phyloP scores from a whole-genome alignment of 2,329 filamentous ascomycete species.

The Hymenoscyphus infarciens region DNA sequence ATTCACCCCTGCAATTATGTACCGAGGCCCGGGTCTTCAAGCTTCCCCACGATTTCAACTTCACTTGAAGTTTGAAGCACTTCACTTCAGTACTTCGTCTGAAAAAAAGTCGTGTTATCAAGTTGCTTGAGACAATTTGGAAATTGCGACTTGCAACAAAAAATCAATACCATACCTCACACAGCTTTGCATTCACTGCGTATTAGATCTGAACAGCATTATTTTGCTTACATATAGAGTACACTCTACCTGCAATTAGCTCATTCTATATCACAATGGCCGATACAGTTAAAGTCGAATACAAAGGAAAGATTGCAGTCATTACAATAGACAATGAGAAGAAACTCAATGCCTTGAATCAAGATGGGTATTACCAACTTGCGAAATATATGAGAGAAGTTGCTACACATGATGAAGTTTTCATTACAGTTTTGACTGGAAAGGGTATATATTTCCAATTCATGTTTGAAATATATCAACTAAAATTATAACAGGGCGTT shows the following conservation, averaged over 20 bases:
- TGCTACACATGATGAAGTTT: slow-evolving; percentile 73
- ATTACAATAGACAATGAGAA: slow-evolving; percentile 81
- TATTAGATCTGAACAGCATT: too few species aligned
- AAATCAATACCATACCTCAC: too few species aligned
- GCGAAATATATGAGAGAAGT: slow-evolving; percentile 72
- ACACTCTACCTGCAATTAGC: background rate
- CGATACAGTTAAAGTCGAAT: slow-evolving; percentile 45
- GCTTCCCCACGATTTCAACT: too few species aligned
- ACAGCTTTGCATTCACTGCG: too few species aligned
- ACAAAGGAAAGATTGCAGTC: slow-evolving; percentile 68
- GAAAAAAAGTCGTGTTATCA: background rate
- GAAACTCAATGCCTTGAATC: slow-evolving; percentile 81
- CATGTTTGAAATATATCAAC: too few species aligned
- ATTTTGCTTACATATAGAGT: too few species aligned
- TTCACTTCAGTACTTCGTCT: too few species aligned
- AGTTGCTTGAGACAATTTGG: background rate
- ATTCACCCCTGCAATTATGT: too few species aligned
- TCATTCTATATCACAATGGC: slow-evolving; percentile 22
- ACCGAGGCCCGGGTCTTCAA: background rate
- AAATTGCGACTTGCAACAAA: too few species aligned
- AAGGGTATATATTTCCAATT: slow-evolving; percentile 63
- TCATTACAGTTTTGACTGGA: slow-evolving; percentile 78
- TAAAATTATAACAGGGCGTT: slow-evolving; percentile 40
- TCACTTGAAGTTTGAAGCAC: too few species aligned
- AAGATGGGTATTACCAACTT: slow-evolving; percentile 73